Percentiles rank a stretch among this genome's conserved stretches.
phyloP scores from a whole-genome alignment of 202 grass and related monocot genomes.

The Panicum hallii region DNA sequence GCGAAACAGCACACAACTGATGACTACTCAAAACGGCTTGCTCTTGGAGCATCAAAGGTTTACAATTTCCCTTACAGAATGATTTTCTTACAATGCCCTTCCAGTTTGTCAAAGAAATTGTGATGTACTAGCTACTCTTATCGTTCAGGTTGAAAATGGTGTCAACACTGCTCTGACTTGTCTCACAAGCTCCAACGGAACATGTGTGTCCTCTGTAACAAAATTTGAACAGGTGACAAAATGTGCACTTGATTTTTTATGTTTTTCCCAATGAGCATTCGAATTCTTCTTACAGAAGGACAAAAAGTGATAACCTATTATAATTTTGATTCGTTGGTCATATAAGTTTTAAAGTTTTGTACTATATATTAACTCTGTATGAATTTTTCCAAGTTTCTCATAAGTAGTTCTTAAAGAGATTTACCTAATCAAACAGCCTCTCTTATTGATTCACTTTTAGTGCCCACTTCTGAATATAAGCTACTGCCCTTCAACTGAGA shows the following conservation, averaged over 20 bases:
- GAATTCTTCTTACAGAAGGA: background rate
- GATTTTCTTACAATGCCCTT: slow-evolving; percentile 3
- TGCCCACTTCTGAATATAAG: slow-evolving; percentile 96
- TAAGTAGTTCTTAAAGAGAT: background rate
- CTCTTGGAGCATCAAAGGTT: slow-evolving; percentile 73
- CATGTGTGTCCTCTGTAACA: slow-evolving; percentile 48
- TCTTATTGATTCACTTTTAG: slow-evolving; percentile 46
- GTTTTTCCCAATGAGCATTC: background rate
- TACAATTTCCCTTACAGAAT: slow-evolving; percentile 20
- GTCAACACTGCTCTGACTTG: slow-evolving; percentile 65
- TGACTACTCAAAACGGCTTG: slow-evolving; percentile 88
- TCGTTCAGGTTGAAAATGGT: slow-evolving; percentile 68
- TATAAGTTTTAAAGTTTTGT: background rate
- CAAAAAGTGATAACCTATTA: background rate
- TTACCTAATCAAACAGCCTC: slow-evolving; percentile 16
- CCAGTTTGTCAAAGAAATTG: slow-evolving; percentile 34
- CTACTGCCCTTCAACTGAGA: slow-evolving; percentile 88
- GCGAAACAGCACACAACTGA: slow-evolving; percentile 88
- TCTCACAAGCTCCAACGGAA: slow-evolving; percentile 60
- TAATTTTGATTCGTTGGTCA: background rate
- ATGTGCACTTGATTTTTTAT: slow-evolving; percentile 31
- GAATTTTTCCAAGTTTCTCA: background rate
- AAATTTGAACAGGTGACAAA: slow-evolving; percentile 74
- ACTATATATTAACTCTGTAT: background rate
- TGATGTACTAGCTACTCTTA: slow-evolving; percentile 23